Evolutionary conservation across 2,329 filamentous ascomycete species (phyloP).

Genomic region (Fusarium floridanum): DNA sequence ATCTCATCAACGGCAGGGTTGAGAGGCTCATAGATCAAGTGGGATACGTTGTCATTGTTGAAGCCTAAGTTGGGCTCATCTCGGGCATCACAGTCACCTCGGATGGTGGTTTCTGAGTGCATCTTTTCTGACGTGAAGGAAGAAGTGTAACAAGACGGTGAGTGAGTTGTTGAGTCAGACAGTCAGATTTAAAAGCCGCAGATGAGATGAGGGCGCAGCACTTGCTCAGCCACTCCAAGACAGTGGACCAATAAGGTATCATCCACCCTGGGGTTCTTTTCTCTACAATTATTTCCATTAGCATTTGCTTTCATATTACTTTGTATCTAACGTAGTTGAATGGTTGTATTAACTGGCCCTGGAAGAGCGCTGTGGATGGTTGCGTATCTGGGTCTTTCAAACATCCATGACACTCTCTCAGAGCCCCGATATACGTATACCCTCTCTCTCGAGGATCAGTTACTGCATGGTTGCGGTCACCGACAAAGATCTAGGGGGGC

Average conservation of each 20-base stretch:
- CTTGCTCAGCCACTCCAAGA: neutral
- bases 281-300: neutral
- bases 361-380: neutral
- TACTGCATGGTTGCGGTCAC: neutral
- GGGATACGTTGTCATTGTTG: neutral
- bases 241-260: neutral
- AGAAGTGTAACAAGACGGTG: neutral
- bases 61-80: neutral
- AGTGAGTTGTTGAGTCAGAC: neutral
- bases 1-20: neutral
- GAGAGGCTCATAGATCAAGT: conserved; percentile 11
- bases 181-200: neutral
- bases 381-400: neutral
- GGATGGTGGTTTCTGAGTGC: neutral
- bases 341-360: neutral
- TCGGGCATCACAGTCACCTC: neutral
- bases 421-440: neutral
- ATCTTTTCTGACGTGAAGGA: neutral
- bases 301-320: neutral
- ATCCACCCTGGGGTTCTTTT: neutral
- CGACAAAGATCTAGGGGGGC: neutral
- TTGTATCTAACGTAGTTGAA: neutral
- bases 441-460: neutral
- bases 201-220: neutral
- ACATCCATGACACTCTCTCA: neutral